These are phyloP conservation scores for Backusella australiensis DNA, from an alignment of 192 early-diverging fungal genomes.

Conservation along the genomic window DNA sequence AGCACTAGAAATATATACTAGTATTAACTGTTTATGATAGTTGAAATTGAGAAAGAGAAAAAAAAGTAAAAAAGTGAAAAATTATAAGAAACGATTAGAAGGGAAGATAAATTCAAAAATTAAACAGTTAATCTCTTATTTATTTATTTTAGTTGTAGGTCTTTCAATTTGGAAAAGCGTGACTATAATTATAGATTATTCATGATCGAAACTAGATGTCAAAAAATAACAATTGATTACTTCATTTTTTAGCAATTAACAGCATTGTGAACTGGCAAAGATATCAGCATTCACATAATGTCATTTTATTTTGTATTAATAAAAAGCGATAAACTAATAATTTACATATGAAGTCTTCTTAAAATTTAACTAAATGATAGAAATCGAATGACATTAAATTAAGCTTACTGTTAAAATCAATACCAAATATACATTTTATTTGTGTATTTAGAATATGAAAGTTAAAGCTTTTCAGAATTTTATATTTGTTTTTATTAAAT, in stretches of 20 bases:
- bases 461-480: not conserved
- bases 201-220: not conserved
- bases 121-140: not conserved
- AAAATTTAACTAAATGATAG: not conserved
- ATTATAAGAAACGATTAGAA: not conserved
- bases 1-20: not conserved
- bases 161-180: not conserved
- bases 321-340: not conserved
- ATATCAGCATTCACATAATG: not conserved
- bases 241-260: not conserved
- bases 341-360: not conserved
- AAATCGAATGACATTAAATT: not conserved
- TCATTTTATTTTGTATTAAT: not conserved
- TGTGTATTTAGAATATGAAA: not conserved
- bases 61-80: not conserved
- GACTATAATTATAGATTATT: not conserved
- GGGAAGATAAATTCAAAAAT: not conserved
- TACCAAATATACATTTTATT: not conserved
- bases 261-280: not conserved
- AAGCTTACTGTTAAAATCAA: not conserved
- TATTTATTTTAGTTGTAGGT: not conserved
- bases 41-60: not conserved
- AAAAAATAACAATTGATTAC: not conserved
- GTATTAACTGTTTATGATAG: not conserved
- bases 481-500: not conserved